Conservation (phyloP, 805 yeast species). For the Blastobotrys attinorum region DNA sequence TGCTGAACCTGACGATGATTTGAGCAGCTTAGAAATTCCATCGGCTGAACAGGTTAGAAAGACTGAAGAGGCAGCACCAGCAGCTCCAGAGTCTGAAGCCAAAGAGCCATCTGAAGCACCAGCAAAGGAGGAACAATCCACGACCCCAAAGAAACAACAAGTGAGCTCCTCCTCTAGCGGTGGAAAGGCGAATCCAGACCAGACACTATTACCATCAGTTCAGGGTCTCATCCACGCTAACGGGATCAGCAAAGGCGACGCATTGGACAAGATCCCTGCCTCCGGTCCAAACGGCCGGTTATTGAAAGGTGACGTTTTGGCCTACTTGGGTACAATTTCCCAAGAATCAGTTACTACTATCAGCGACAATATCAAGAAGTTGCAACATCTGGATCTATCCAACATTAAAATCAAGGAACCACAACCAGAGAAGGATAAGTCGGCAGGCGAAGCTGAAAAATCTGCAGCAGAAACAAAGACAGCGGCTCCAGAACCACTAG, state of each 20-base stretch:
- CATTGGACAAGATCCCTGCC: slow-evolving; percentile 63
- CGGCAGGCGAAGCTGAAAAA: slow-evolving; percentile 10
- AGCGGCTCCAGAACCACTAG: slow-evolving; percentile 11
- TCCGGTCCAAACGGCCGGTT: slow-evolving; percentile 86
- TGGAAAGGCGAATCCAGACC: slow-evolving; percentile 53
- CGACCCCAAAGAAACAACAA: no score
- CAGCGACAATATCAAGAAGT: slow-evolving; percentile 43
- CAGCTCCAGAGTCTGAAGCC: slow-evolving; percentile 11
- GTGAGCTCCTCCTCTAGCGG: slow-evolving; percentile 12
- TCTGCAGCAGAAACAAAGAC: slow-evolving; percentile 16
- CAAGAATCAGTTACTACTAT: slow-evolving; percentile 45
- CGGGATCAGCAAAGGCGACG: slow-evolving; percentile 60
- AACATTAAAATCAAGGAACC: slow-evolving; percentile 37
- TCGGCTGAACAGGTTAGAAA: slow-evolving; percentile 15
- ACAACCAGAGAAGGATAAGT: slow-evolving; percentile 7
- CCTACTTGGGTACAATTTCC: slow-evolving; percentile 67
- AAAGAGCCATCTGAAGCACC: slow-evolving; percentile 10
- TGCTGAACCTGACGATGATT: slow-evolving; percentile 85
- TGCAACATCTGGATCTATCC: slow-evolving; percentile 63
- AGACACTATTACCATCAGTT: slow-evolving; percentile 74
- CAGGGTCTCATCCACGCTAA: slow-evolving; percentile 52
- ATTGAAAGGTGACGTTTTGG: slow-evolving; percentile 85
- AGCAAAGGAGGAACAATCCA: slow-evolving; percentile 15
- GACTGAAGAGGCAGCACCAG: slow-evolving; percentile 15
- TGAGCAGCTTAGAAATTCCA: slow-evolving; percentile 56